Evolutionary conservation across 2,329 filamentous ascomycete species (phyloP), one percentile per base, ranked within the genome.

Genomic region (Phialophora chinensis): DNA sequence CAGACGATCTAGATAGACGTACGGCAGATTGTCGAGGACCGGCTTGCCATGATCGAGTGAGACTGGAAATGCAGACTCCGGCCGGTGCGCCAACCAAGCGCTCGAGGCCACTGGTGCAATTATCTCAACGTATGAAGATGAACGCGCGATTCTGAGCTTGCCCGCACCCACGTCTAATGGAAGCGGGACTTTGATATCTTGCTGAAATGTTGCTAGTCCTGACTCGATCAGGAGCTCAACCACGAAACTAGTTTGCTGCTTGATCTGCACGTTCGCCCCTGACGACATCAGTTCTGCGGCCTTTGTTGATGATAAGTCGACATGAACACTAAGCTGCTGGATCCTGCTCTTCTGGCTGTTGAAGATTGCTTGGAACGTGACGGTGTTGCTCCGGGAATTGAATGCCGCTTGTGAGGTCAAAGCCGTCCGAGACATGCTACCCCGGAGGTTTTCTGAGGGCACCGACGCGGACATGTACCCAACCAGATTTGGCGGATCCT

Each of bases 111-210:
- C 27, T n/a, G 72, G 70, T 27, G 72, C 76, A 17, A 66, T 65
- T 44, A 78, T 65, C 60, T 78, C 76, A 29, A 77, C 62, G 60
- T 75, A 77, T 3, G 70, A 73, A 3, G 74, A 75, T 55, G 74
- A 75, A 47, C 76, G 71, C 7, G 75, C 76, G 47, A 78, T 69
- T 25, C 72, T 68, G 8, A 67, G 69, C 63, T 72, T 76, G 33
- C 55, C 65, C 35, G 66, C 61, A 11, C 66, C 23, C 33, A 53
- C 42, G 31, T 25, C 57, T 25, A 61, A 47, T 10, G 59, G 59
- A 33, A 42, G 12, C 27, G 59, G 59, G 25, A 61, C 6, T 53
- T 54, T 44, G 47, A 61, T 50, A 23, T 27, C 25, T 27, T 27
- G 47, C n/a, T 20, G 25, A 50, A 23, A 50, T 50, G 20, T 10